Base-by-base conservation (phyloP, 1,284 basidiomycete genomes). In the Tilletiaria anomala region DNA sequence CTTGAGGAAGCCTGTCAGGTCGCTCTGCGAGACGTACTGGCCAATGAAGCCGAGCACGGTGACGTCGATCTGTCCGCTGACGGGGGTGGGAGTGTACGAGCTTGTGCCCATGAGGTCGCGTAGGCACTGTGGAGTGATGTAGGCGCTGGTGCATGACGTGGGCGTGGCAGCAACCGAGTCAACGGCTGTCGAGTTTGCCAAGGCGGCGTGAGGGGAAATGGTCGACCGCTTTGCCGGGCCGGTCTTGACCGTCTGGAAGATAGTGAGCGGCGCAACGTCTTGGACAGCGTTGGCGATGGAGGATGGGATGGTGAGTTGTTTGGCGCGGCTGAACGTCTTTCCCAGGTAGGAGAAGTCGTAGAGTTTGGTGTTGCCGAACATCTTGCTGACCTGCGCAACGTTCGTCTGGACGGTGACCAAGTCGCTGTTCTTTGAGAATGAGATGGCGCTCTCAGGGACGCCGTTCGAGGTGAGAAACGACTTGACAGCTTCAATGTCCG, bases 301-400 rank as follows among this genome's bases (percentile, higher is more conserved):
- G 17, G 15, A 6, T 5, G 44, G 42, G 17, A 46, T 24, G 6
- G 44, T 31, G 24, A 31, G 45, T 6, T 18, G 17, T 23, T 45
- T 45, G 21, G 44, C 32, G 8, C 42, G 37, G 11, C 31, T 10
- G 3, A 23, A 32, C 11, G 6, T 15, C 16, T 15, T 18, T 11
- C 33, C 35, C 3, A 26, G 17, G 19, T 45, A 17, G n/a, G 21
- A 19, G 23, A 26, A 45, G 15, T 34, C 16, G 19, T 8, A 11
- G 29, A 46, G 39, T 21, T 45, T 22, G 5, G 44, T 24, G n/a
- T 16, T 8, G n/a, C n/a, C n/a, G 19, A 46, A 46, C n/a, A 46
- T 16, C 23, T 39, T 21, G 3, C 19, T 32, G 10, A 34, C 32
- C 17, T 44, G 29, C 6, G 24, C 42, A 14, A 46, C 44, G n/a